Evolutionary conservation across 495 filamentous ascomycete species (phyloP), one percentile per base, ranked within the genome.

Genomic region (Halenospora varia): DNA sequence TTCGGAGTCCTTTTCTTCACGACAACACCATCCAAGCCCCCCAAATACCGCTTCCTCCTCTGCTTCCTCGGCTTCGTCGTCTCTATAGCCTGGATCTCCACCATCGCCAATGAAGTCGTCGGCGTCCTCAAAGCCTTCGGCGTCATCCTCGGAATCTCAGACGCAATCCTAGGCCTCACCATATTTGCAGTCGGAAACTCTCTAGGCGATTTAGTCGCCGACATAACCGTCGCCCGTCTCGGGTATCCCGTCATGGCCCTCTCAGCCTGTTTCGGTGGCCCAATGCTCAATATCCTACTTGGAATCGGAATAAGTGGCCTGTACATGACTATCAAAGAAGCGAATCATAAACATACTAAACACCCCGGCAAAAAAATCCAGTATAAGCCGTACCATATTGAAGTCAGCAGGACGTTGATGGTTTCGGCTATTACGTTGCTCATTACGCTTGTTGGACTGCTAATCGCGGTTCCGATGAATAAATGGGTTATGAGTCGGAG

Each of bases 231-330:
- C 35, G 95, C 95, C 10, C 77, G 89, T 13, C 79, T 97, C 0
- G 94, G 95, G 0, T 96, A 92, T 71, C 95, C 95, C 0, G 92
- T 97, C 42, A 99, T 99, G 95, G 95, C 95, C 8, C 77, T 99
- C 62, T 85, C 84, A 1, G 95, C 95, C 24, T 99, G 95, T 66
- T 97, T 97, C 64, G 95, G 95, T 15, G 95, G 95, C 0, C 95
- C 95, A 0, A 90, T 99, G 90, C 80, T 99, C 22, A 99, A 99
- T 65, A 99, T 99, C 53, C 74, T 99, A 0, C 82, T 99, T 11
- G 95, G 95, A 0, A 91, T 99, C 47, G 95, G 95, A 2, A 71
- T 97, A 9, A 86, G 87, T 19, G 95, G 95, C 1, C 75, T 90
- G 26, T 96, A 90, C 63, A 94, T 96, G 79, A 89, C 85, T 3